Evolutionary conservation across 78 protist genomes (phyloP), one percentile per base, ranked within the genome.

Genomic region (Protostelium mycophagum): DNA sequence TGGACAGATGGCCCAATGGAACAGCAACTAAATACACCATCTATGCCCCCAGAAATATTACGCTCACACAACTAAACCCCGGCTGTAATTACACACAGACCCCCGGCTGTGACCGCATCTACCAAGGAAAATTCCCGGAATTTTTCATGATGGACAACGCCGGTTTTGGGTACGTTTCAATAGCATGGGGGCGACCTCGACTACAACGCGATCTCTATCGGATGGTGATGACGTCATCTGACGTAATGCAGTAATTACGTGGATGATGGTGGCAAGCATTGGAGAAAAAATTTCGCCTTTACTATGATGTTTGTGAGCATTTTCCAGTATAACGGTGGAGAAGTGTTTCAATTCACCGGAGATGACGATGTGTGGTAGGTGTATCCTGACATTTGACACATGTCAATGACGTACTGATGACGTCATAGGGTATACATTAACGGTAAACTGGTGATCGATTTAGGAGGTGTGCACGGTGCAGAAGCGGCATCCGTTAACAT

Each of bases 281-380:
- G 16, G 31, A 16, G 73, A 51, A 5, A 51, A 5, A 51, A 51
- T 51, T 51, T 51, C 73, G 73, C 31, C 73, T 51, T 51, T 16
- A 51, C 73, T 16, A 51, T 51, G 73, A 51, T 51, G 73, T 5
- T 51, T 5, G 5, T 16, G 5, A 51, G 16, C 73, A 51, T 51
- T 16, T 51, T 51, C 73, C 73, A 51, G 16, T 90, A 85, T 35
- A 9, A 28, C 34, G 92, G 92, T 1, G 88, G 1, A 73, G 92
- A 90, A 36, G 34, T 34, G 10, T 90, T 90, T 38, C 83, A 28
- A 10, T 90, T 90, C n/a, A 28, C 88, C 16, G 92, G 92, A 86
- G 92, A 90, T 90, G 92, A 90, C 85, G 92, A 90, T 34, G 88
- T 90, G n/a, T 90, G 88, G 88, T 51, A 16, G 16, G 73, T 51